Evolutionary conservation across 768 basidiomycete genomes (phyloP).

Genomic region (Rhizopogon roseolus): DNA sequence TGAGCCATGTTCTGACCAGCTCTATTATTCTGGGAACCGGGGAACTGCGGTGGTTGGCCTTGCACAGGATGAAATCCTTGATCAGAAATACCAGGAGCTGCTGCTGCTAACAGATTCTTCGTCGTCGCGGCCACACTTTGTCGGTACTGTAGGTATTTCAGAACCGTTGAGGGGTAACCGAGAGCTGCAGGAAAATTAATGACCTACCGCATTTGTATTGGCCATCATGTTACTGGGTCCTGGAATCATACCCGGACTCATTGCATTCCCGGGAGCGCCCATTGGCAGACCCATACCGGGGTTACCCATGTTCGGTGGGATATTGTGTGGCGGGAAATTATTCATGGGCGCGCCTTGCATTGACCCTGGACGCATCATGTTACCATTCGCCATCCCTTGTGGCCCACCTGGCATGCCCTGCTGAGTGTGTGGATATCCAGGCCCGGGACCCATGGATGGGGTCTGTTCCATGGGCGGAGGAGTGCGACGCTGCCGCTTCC

Average conservation of each 20-base stretch:
- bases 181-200: not conserved
- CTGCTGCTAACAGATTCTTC: constrained; percentile 22
- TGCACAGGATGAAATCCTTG: constrained; percentile 34
- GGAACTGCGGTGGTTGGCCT: constrained; percentile 29
- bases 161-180: not conserved
- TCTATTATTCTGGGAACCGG: constrained; percentile 27
- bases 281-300: constrained; percentile 28
- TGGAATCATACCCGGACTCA: constrained; percentile 35
- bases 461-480: constrained; percentile 40
- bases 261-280: constrained; percentile 21
- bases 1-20: constrained; percentile 23
- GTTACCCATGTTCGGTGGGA: constrained; percentile 22
- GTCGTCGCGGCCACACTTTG: constrained; percentile 33
- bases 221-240: constrained; percentile 26
- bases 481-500: constrained; percentile 49
- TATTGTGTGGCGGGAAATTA: constrained; percentile 26
- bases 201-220: constrained; percentile 19
- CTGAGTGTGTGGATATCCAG: constrained; percentile 29
- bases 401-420: constrained; percentile 29
- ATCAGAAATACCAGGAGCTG: constrained; percentile 31
- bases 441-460: constrained; percentile 29
- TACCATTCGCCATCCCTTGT: constrained; percentile 35
- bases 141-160: constrained; percentile 31
- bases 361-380: constrained; percentile 34
- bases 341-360: constrained; percentile 29